Base-by-base conservation (phyloP, 306 rosid species). In the Vicia sativa region DNA sequence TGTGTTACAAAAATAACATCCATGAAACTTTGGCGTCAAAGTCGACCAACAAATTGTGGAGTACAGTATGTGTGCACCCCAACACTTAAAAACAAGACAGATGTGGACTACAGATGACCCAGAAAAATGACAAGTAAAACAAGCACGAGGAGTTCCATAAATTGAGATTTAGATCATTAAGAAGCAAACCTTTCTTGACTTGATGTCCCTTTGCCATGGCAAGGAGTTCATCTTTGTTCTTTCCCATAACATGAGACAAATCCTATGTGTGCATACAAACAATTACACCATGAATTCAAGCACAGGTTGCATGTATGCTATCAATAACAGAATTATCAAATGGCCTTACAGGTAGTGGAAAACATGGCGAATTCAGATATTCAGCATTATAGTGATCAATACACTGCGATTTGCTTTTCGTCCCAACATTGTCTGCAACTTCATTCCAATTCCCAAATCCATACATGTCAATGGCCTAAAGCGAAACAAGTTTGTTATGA, bases 361-460 rank as follows among this genome's bases (percentile, higher is more conserved):
- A 91, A 76, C 81, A 82, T 3, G 86, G 89, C n/a, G 97, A 91
- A 71, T 79, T 87, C 89, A 89, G 77, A 84, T 89, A 91, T 42
- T 84, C 69, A 46, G 83, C 86, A 74, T 80, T 82, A 84, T 82
- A 91, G 82, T 91, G 97, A 46, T 84, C 86, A 68, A 87, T 81
- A 78, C 97, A 91, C 50, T 85, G 89, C 70, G 76, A 42, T 78
- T 80, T 91, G 80, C 78, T 81, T 76, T 86, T 89, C 9, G 95
- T 89, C 78, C 96, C 97, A 77, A 91, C 92, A 79, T 79, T 84
- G 61, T 84, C 95, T 5, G 95, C 89, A 74, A 91, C 92, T 65
- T 84, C 92, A 37, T 73, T 65, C 96, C 96, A 89, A 71, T 87
- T 89, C 67, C 96, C 97, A 74, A 87, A 87, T 82, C 97, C 97